Conservation (phyloP, 768 basidiomycete genomes). For the Phlebiopsis flavidoalba region DNA sequence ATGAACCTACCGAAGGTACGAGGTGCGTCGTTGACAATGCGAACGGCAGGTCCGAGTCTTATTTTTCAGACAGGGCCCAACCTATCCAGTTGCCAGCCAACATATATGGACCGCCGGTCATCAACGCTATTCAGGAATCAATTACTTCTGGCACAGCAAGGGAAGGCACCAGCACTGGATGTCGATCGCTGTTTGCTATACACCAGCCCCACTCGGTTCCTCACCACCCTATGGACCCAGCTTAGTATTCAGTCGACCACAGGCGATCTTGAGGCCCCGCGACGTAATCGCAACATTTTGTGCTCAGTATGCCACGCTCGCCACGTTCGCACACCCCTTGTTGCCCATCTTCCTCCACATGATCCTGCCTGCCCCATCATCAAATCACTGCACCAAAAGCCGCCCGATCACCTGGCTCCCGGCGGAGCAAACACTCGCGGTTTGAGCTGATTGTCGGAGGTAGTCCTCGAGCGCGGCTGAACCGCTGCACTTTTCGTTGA, state of each 20-base stretch:
- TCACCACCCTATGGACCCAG: slow-evolving; percentile 66
- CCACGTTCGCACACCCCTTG: slow-evolving; percentile 51
- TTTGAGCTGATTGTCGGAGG: slow-evolving; percentile 61
- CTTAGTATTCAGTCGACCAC: slow-evolving; percentile 46
- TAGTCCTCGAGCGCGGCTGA: slow-evolving; percentile 62
- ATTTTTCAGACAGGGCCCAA: neutral
- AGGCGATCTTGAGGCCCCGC: slow-evolving; percentile 57
- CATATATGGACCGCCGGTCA: slow-evolving; percentile 40
- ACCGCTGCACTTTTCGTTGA: slow-evolving; percentile 68
- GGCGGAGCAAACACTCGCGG: slow-evolving; percentile 48
- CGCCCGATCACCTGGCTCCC: slow-evolving; percentile 51
- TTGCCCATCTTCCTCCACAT: slow-evolving; percentile 70
- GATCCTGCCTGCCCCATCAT: slow-evolving; percentile 60
- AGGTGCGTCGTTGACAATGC: neutral
- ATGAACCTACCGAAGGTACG: slow-evolving; percentile 22
- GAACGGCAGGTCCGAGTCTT: neutral
- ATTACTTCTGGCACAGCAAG: slow-evolving; percentile 52
- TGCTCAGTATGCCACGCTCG: slow-evolving; percentile 57
- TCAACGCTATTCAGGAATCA: slow-evolving; percentile 50
- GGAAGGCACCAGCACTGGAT: slow-evolving; percentile 62
- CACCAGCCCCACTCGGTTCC: slow-evolving; percentile 54
- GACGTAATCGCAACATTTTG: slow-evolving; percentile 64
- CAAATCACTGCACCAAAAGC: no score
- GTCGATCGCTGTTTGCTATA: slow-evolving; percentile 61
- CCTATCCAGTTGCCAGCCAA: slow-evolving; percentile 20